These are phyloP conservation scores for Obelidium mucronatum DNA, from an alignment of 192 early-diverging fungal species.

Conservation along the genomic window DNA sequence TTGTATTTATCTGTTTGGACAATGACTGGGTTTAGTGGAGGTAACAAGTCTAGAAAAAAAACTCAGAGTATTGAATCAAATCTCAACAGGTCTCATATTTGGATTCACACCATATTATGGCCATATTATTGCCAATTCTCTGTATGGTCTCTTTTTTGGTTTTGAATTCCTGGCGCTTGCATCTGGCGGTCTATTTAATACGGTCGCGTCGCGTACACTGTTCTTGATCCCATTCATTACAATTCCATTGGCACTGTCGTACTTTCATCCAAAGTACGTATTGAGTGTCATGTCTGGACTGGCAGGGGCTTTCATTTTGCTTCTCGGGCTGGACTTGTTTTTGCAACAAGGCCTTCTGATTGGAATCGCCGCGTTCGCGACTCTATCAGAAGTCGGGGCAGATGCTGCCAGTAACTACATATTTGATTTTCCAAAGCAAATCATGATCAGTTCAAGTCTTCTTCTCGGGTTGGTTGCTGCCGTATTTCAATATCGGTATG, in stretches of 20 bases:
- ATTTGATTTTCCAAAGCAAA: constrained; percentile 18
- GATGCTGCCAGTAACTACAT: background rate
- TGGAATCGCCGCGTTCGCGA: constrained; percentile 20
- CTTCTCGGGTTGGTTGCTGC: background rate
- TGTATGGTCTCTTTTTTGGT: constrained; percentile 1
- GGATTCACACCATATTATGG: background rate
- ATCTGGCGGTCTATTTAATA: constrained; percentile 7
- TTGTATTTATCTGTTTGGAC: constrained; percentile 4
- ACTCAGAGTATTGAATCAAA: too few species aligned
- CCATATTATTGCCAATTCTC: background rate
- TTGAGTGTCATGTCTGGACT: background rate
- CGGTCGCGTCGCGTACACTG: background rate
- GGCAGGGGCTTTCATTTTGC: background rate
- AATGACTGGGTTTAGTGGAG: constrained; percentile 13
- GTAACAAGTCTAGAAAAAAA: background rate
- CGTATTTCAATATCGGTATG: constrained; percentile 16
- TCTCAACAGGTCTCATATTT: constrained; percentile 9
- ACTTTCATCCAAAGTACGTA: background rate
- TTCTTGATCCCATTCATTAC: constrained; percentile 5
- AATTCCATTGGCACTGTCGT: background rate
- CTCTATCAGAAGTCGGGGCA: background rate
- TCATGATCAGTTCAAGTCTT: background rate
- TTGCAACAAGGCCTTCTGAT: background rate
- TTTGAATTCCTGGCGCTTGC: constrained; percentile 12
- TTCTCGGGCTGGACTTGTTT: constrained; percentile 19